phyloP scores from a whole-genome alignment of 768 basidiomycete species.

The Lactifluus volemus region DNA sequence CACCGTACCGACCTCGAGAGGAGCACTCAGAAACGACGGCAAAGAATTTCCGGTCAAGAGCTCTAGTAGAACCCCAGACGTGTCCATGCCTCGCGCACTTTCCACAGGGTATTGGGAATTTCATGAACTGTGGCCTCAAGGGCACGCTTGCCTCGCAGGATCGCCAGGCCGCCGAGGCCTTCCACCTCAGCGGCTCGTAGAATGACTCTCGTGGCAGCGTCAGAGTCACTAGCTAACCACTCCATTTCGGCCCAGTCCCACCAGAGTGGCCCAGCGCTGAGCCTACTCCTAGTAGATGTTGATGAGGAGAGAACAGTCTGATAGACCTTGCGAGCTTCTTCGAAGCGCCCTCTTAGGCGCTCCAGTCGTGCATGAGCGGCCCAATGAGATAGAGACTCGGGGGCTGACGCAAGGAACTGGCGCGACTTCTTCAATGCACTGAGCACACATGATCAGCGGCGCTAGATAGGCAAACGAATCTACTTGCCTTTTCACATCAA shows the following conservation, averaged over 20 bases:
- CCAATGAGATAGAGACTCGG: constrained; percentile 59
- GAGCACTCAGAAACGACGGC: constrained; percentile 29
- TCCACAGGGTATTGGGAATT: constrained; percentile 32
- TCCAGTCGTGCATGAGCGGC: constrained; percentile 71
- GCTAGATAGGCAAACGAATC: neutral
- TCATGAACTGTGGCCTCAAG: constrained; percentile 41
- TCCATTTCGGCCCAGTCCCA: constrained; percentile 84
- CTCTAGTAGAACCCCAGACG: constrained; percentile 60
- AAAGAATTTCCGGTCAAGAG: constrained; percentile 42
- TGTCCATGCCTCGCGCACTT: constrained; percentile 56
- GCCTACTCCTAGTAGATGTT: constrained; percentile 28
- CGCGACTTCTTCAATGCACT: constrained; percentile 70
- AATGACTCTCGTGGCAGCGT: constrained; percentile 45
- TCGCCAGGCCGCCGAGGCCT: constrained; percentile 41
- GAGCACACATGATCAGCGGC: neutral
- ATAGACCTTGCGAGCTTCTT: constrained; percentile 74
- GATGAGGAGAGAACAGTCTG: constrained; percentile 51
- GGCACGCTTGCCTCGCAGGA: constrained; percentile 55
- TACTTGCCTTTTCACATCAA: constrained; percentile 48
- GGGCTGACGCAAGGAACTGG: constrained; percentile 43
- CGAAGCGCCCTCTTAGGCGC: constrained; percentile 48
- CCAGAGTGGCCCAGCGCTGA: constrained; percentile 46
- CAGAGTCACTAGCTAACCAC: constrained; percentile 51
- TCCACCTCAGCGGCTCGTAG: constrained; percentile 46
- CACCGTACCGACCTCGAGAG: constrained; percentile 17